Conservation (phyloP, 2,329 filamentous ascomycete genomes). For the Bimuria novae-zelandiae region DNA sequence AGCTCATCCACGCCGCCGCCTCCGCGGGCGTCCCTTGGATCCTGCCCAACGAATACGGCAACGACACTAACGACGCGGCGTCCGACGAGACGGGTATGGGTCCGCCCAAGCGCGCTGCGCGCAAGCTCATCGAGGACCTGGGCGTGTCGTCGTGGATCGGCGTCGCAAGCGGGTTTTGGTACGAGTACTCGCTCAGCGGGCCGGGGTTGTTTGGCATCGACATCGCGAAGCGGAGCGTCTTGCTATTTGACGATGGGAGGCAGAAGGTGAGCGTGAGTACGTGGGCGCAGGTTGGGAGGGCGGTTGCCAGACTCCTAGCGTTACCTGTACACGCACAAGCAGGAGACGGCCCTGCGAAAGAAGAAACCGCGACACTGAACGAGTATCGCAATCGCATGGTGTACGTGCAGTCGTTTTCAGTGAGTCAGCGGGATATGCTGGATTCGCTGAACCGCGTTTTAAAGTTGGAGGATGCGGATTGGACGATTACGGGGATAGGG, state of each 20-base stretch:
- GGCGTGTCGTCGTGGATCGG: slow-evolving; percentile 28
- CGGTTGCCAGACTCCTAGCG: slow-evolving; percentile 53
- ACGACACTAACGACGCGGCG: slow-evolving; percentile 26
- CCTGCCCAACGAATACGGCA: slow-evolving; percentile 47
- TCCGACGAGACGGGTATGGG: slow-evolving; percentile 1
- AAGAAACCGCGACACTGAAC: slow-evolving; percentile 8
- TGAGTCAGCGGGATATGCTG: slow-evolving; percentile 67
- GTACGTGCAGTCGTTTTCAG: slow-evolving; percentile 39
- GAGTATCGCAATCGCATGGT: slow-evolving; percentile 32
- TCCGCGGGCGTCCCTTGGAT: slow-evolving; percentile 47
- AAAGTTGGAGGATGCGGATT: slow-evolving; percentile 62
- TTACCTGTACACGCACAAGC: slow-evolving; percentile 37
- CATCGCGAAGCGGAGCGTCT: slow-evolving; percentile 34
- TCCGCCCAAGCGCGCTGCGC: slow-evolving; percentile 4
- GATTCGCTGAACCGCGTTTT: slow-evolving; percentile 63
- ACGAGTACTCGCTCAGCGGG: slow-evolving; percentile 44
- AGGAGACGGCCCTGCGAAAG: slow-evolving; percentile 10
- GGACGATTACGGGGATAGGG: slow-evolving; percentile 59
- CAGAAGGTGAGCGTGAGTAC: slow-evolving; percentile 55
- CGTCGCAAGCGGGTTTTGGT: slow-evolving; percentile 39
- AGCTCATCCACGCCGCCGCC: slow-evolving; percentile 42
- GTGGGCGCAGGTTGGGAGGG: slow-evolving; percentile 60
- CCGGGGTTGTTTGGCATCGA: slow-evolving; percentile 44
- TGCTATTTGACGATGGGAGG: slow-evolving; percentile 40
- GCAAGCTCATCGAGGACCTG: slow-evolving; percentile 17